Evolutionary conservation across 768 basidiomycete genomes (phyloP), one percentile per base, ranked within the genome.

Genomic region (Kondoa malvinella): DNA sequence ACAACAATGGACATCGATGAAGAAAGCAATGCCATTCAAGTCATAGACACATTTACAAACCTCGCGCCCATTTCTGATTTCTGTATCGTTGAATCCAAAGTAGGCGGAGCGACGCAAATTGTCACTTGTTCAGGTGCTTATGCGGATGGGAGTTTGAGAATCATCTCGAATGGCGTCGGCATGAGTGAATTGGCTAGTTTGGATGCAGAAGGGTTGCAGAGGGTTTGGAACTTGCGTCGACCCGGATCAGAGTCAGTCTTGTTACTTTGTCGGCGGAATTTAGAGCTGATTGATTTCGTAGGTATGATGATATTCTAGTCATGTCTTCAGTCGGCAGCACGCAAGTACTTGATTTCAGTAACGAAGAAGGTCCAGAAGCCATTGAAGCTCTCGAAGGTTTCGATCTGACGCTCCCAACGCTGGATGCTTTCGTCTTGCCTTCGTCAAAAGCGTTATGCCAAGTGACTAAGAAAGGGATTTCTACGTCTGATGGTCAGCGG

Each of bases 41-140:
- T 87, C 8, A 70, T 90, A 26, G 82, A 87, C 34, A 80, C 78
- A 4, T 87, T 81, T 76, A 83, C 82, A 69, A 92, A 90, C 72
- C 81, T 94, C 70, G 88, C 86, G 0, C 92, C 91, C 0, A 87
- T 92, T 57, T 74, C 84, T 68, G 92, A 95, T 74, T 87, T 87
- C 15, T 79, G 83, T n/a, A 75, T 89, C 26, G 85, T 85, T 3
- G 88, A 91, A 75, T 77, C 79, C 1, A 88, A 89, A 66, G 81
- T 40, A 21, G 68, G 81, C 1, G 85, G 82, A 72, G 85, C 88
- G 80, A 80, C 80, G n/a, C 85, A 87, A 75, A 82, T 92, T 56
- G 83, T 94, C 2, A 89, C 89, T 1, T 89, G 88, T 73, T 92
- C 89, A 2, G 92, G 92, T 3, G 87, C 84, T 1, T 81, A 81